Conservation (phyloP, 805 yeast species). For the Allodekkera sacchari region DNA sequence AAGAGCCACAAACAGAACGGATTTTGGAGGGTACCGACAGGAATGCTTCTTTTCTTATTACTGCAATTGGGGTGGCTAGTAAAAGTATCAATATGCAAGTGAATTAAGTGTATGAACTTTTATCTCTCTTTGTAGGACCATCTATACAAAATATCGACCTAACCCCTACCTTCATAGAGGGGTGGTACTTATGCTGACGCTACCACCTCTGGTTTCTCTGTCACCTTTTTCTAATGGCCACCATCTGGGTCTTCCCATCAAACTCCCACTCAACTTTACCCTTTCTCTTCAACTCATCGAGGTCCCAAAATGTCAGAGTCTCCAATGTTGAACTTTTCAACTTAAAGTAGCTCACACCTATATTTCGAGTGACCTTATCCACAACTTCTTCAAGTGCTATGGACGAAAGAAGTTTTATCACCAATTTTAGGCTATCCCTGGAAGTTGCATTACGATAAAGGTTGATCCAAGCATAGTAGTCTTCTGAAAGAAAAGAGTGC, state of each 20-base stretch:
- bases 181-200: too few species aligned
- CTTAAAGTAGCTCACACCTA: constrained; percentile 33
- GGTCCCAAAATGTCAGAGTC: constrained; percentile 22
- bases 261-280: constrained; percentile 26
- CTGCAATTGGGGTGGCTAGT: not conserved
- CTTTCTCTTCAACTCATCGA: constrained; percentile 15
- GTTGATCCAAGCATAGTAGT: constrained; percentile 5
- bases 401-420: too few species aligned
- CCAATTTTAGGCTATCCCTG: too few species aligned
- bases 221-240: constrained; percentile 16
- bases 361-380: constrained; percentile 23
- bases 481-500: not conserved
- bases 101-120: not conserved
- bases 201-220: too few species aligned
- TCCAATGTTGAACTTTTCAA: constrained; percentile 22
- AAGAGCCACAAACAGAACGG: too few species aligned
- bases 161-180: too few species aligned
- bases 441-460: not conserved
- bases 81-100: not conserved
- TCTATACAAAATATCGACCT: too few species aligned
- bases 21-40: too few species aligned
- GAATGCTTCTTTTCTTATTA: too few species aligned
- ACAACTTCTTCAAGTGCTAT: constrained; percentile 31
- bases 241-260: constrained; percentile 19
- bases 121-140: too few species aligned